Evolutionary conservation across 441 rosid genomes (phyloP).

Genomic region (Flueggea neowawraea): DNA sequence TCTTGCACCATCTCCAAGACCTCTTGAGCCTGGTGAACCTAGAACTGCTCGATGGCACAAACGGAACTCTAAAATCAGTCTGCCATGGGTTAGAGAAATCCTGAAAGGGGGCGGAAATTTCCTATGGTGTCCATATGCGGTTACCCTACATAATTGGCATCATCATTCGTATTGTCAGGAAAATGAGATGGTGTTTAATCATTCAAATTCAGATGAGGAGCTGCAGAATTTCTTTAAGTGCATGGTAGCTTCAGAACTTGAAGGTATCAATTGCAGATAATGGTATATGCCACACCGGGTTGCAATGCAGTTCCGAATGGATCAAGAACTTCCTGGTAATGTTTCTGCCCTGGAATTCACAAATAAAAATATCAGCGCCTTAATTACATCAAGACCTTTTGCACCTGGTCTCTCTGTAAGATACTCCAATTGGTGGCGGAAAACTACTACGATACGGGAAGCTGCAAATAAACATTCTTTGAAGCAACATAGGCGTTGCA

Average conservation of each 20-base stretch:
- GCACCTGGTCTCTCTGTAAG: no score
- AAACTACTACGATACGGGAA: no score
- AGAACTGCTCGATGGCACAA: slow-evolving; percentile 30
- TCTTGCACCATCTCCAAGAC: slow-evolving; percentile 17
- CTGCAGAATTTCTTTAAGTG: no score
- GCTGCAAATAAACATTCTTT: no score
- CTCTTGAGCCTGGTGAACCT: slow-evolving; percentile 18
- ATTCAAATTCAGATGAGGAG: no score
- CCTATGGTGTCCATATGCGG: background rate
- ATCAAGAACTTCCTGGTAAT: slow-evolving; percentile 42
- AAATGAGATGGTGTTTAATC: no score
- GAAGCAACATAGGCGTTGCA: no score
- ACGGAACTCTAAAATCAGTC: background rate
- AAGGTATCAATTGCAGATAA: slow-evolving; percentile 13
- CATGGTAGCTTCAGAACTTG: no score
- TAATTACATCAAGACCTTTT: no score
- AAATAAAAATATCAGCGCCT: no score
- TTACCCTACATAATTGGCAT: background rate
- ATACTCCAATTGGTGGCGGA: no score
- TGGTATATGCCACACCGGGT: slow-evolving; percentile 52
- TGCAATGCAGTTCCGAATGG: slow-evolving; percentile 57
- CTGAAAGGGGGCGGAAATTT: slow-evolving; percentile 1
- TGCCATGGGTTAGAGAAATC: background rate
- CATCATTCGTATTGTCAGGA: background rate
- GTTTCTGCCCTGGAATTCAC: background rate